Percentiles rank a stretch among this genome's conserved stretches.
phyloP scores from a whole-genome alignment of 2,329 filamentous ascomycete genomes.

The Fusarium sp. region DNA sequence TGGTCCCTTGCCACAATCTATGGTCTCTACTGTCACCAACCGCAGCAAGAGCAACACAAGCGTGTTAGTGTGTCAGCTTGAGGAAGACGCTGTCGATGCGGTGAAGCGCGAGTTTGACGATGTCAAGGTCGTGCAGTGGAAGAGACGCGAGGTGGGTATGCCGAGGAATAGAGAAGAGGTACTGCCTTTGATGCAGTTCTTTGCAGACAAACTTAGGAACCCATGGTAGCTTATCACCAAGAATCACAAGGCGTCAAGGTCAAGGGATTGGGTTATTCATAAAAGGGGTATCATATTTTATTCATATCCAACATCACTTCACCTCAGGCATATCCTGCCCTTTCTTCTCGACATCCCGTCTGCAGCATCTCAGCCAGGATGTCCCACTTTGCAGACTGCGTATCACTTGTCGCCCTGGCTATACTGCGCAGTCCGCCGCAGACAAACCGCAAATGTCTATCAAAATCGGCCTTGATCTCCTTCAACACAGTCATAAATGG shows the following conservation, averaged over 20 bases:
- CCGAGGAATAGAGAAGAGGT: slow-evolving; percentile 88
- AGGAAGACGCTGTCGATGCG: slow-evolving; percentile 73
- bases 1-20: slow-evolving; percentile 68
- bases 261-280: neutral
- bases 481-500: slow-evolving; percentile 67
- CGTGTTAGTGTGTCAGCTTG: slow-evolving; percentile 72
- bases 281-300: slow-evolving; percentile 47
- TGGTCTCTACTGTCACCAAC: slow-evolving; percentile 62
- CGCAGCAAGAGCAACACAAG: slow-evolving; percentile 73
- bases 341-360: slow-evolving; percentile 54
- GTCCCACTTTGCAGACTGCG: slow-evolving; percentile 77
- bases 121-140: slow-evolving; percentile 79
- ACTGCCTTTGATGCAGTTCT: slow-evolving; percentile 89
- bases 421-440: slow-evolving; percentile 80
- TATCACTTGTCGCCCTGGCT: slow-evolving; percentile 79
- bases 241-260: neutral
- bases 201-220: slow-evolving; percentile 72
- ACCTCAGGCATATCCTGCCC: slow-evolving; percentile 28
- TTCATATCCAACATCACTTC: slow-evolving; percentile 27
- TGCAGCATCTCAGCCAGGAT: slow-evolving; percentile 86
- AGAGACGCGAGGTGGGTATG: slow-evolving; percentile 82
- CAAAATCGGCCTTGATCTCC: slow-evolving; percentile 74
- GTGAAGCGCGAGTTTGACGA: slow-evolving; percentile 77
- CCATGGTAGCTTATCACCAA: slow-evolving; percentile 34
- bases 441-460: slow-evolving; percentile 78